Evolutionary conservation across 2,329 filamentous ascomycete genomes (phyloP).

Genomic region (Lasiodiplodia citricola): DNA sequence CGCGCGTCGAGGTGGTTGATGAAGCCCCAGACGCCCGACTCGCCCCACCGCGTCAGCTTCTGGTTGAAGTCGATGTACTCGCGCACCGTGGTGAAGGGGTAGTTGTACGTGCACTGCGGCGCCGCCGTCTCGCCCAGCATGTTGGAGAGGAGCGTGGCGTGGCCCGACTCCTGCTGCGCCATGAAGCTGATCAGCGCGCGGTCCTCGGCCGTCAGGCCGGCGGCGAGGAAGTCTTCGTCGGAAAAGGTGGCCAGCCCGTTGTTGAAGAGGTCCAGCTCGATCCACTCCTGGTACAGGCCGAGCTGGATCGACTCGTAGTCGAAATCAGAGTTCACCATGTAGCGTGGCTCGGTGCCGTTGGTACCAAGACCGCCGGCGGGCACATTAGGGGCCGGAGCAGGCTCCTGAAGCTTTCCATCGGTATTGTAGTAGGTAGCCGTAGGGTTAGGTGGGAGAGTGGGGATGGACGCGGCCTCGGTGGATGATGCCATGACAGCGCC

Average conservation of each 20-base stretch:
- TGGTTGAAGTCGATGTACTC: conserved; percentile 86
- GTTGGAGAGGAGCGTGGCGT: conserved; percentile 77
- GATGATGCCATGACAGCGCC: conserved; percentile 67
- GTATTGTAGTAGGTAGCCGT: conserved; percentile 73
- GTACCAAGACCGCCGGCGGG: conserved; percentile 75
- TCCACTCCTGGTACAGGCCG: conserved; percentile 81
- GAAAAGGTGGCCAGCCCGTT: conserved; percentile 74
- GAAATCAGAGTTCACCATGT: conserved; percentile 80
- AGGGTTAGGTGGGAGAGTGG: conserved; percentile 61
- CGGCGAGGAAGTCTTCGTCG: conserved; percentile 69
- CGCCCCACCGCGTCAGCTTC: conserved; percentile 82
- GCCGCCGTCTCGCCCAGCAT: conserved; percentile 76
- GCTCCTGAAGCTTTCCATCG: conserved; percentile 70
- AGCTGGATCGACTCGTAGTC: conserved; percentile 80
- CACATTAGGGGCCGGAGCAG: conserved; percentile 72
- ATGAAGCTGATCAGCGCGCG: conserved; percentile 76
- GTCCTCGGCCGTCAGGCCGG: conserved; percentile 72
- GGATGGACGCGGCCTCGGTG: conserved; percentile 63
- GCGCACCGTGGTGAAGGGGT: conserved; percentile 74
- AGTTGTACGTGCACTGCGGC: conserved; percentile 79
- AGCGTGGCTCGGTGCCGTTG: conserved; percentile 77
- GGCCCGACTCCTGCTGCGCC: conserved; percentile 76
- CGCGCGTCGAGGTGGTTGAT: conserved; percentile 77
- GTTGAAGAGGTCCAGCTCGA: conserved; percentile 83
- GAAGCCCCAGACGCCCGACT: conserved; percentile 82